phyloP scores from a whole-genome alignment of 2,329 filamentous ascomycete genomes.

The Pseudopithomyces chartarum region DNA sequence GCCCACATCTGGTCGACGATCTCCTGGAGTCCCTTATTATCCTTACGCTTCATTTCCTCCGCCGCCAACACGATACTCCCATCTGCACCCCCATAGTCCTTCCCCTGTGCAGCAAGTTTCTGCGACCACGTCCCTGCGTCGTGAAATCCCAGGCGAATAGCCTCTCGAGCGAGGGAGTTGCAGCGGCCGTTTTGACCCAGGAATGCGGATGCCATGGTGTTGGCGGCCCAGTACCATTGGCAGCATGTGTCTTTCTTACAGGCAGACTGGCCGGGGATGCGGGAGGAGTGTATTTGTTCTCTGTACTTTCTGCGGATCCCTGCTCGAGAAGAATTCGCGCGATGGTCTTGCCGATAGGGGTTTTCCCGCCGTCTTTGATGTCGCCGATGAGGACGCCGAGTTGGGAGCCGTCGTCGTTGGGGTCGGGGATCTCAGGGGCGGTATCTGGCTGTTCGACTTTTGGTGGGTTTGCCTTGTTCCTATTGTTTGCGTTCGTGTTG shows the following conservation, averaged over 20 bases:
- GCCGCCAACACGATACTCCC: constrained; percentile 29
- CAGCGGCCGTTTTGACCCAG: constrained; percentile 25
- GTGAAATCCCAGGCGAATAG: constrained; percentile 33
- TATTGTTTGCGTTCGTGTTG: too few species aligned
- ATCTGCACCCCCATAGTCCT: constrained; percentile 31
- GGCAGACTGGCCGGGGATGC: constrained; percentile 11
- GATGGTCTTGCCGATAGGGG: constrained; percentile 22
- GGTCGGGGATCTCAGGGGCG: neutral
- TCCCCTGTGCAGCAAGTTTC: constrained; percentile 8
- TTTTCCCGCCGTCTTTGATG: constrained; percentile 20
- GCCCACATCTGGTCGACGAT: constrained; percentile 15
- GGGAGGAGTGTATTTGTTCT: constrained; percentile 13
- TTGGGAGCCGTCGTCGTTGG: constrained; percentile 15
- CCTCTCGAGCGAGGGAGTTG: constrained; percentile 28
- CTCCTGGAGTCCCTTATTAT: constrained; percentile 29
- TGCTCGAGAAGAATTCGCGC: constrained; percentile 24
- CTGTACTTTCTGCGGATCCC: constrained; percentile 13
- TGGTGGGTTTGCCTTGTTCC: neutral
- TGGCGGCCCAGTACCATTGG: constrained; percentile 24
- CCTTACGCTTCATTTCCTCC: constrained; percentile 21
- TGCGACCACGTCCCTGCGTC: constrained; percentile 34
- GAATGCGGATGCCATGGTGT: constrained; percentile 22
- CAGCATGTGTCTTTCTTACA: constrained; percentile 36
- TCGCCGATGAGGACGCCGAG: constrained; percentile 30
- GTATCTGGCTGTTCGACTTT: neutral